Evolutionary conservation across 331 rosid genomes (phyloP).

Genomic region (Rhamnella rubrinervis): DNA sequence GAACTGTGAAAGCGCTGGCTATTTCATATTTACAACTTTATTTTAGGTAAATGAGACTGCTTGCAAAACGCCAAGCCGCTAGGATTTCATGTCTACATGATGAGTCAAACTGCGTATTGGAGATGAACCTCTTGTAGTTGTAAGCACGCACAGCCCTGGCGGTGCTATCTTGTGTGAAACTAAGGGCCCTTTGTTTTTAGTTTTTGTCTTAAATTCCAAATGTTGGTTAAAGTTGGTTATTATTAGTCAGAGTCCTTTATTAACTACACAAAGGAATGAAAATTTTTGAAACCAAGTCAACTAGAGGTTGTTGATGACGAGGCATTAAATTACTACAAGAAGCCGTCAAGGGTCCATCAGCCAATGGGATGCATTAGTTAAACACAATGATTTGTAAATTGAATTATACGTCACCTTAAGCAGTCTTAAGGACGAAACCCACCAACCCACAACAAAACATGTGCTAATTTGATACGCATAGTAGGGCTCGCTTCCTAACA

Average conservation of each 20-base stretch:
- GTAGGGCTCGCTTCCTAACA: background rate
- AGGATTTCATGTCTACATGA: slow-evolving; percentile 25
- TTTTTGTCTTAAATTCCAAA: too few species aligned
- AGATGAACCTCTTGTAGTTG: slow-evolving; percentile 22
- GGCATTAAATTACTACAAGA: background rate
- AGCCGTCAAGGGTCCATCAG: background rate
- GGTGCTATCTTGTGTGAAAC: slow-evolving; percentile 24
- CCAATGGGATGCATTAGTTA: background rate
- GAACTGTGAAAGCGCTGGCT: slow-evolving; percentile 29
- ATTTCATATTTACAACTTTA: too few species aligned
- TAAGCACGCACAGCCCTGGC: slow-evolving; percentile 17
- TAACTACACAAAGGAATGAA: background rate
- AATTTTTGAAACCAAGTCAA: background rate
- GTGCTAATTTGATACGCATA: background rate
- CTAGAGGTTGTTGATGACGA: too few species aligned
- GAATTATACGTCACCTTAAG: slow-evolving; percentile 59
- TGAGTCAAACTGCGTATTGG: slow-evolving; percentile 23
- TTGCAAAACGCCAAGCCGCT: slow-evolving; percentile 49
- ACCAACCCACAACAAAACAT: slow-evolving; percentile 86
- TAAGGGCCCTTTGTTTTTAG: too few species aligned
- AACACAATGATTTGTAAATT: background rate
- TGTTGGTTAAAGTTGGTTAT: background rate
- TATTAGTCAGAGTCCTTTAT: slow-evolving; percentile 38
- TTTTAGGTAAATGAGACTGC: too few species aligned
- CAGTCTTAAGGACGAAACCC: slow-evolving; percentile 95